Base-by-base conservation (phyloP, 441 rosid genomes). In the Raphanus hybrid region DNA sequence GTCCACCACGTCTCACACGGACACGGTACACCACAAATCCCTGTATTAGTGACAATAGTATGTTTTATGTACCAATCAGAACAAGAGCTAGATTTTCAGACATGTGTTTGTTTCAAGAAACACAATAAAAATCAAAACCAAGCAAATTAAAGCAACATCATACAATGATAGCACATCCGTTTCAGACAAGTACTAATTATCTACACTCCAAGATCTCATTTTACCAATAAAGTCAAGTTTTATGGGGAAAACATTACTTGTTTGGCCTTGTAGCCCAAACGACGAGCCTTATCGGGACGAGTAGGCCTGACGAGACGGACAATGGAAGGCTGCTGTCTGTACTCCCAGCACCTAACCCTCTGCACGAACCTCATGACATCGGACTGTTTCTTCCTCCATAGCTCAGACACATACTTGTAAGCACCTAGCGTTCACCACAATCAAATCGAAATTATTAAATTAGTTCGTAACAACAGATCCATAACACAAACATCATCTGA, bases 1-100 rank as follows among this genome's bases (percentile, higher is more conserved):
- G 84, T 48, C 91, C 93, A 70, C 93, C 93, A 79, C 91, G 90
- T 67, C 89, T 87, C 32, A 85, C 93, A 41, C 93, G 89, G 5
- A 84, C 91, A 48, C 91, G 89, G 75, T 89, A 87, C 34, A 89
- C 77, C 29, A 87, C 91, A 81, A 82, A 87, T 11, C 93, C 91
- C 93, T 89, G 64, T 29, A 29, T 29, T 29, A 29, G 34, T 29
- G 5, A 29, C 34, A 23, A 29, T 29, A 29, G 34, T 29, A 5
- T 29, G 34, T 29, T 29, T 29, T 3, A 29, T 29, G 34, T 29
- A 3, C 34, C 5, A 4, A 29, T 29, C 34, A 29, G 34, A 29
- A 29, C 34, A 29, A 29, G 34, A 29, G 34, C 4, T 29, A 29
- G 34, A 29, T 29, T 29, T 29, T 29, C 34, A 4, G 34, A 29